Evolutionary conservation across 2,329 filamentous ascomycete species (phyloP).

Genomic region (Cladophialophora yegresii): DNA sequence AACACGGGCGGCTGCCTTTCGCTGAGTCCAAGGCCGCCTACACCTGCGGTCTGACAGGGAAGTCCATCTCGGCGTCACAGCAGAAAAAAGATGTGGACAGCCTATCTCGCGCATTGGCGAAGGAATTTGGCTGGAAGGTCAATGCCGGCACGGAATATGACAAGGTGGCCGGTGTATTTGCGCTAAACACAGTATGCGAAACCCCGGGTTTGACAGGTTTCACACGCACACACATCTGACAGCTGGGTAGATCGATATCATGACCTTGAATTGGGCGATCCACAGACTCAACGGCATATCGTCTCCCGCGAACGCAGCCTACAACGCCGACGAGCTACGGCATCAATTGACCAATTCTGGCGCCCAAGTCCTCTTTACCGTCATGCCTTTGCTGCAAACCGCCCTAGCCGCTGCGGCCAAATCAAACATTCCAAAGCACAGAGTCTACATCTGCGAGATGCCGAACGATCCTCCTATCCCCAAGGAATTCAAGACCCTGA

Average conservation of each 20-base stretch:
- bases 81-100: constrained; percentile 66
- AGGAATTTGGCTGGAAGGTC: constrained; percentile 70
- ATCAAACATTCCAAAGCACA: constrained; percentile 62
- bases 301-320: constrained; percentile 74
- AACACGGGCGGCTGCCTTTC: constrained; percentile 66
- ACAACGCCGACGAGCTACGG: constrained; percentile 68
- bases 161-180: constrained; percentile 74
- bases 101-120: constrained; percentile 67
- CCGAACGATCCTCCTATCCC: constrained; percentile 46
- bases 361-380: constrained; percentile 72
- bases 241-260: constrained; percentile 61
- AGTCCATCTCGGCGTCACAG: constrained; percentile 64
- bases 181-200: constrained; percentile 71
- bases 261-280: constrained; percentile 71
- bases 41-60: constrained; percentile 73
- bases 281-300: constrained; percentile 74
- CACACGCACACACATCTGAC: constrained; percentile 43
- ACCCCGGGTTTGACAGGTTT: background rate
- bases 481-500: constrained; percentile 61
- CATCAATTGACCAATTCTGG: constrained; percentile 71
- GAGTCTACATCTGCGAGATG: constrained; percentile 69
- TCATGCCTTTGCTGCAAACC: constrained; percentile 64
- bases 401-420: constrained; percentile 66
- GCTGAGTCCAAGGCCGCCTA: constrained; percentile 68
- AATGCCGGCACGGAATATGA: constrained; percentile 77